Conservation (phyloP, 2,329 filamentous ascomycete species). For the Fusarium ramigenum region DNA sequence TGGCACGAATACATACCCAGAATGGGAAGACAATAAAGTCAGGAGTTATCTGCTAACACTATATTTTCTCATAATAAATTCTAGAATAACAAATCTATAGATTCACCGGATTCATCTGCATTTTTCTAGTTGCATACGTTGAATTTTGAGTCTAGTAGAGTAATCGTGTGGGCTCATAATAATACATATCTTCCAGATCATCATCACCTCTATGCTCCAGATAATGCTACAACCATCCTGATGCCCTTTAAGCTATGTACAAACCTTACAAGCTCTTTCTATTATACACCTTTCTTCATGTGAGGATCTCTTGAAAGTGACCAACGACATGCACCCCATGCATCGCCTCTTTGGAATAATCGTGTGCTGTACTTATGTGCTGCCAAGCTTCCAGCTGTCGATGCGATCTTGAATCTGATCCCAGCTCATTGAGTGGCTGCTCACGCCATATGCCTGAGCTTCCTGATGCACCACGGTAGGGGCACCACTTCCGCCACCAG, state of each 20-base stretch:
- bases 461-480: slow-evolving; percentile 97
- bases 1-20: slow-evolving; percentile 17
- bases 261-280: slow-evolving; percentile 26
- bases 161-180: slow-evolving; percentile 27
- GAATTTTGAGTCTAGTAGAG: slow-evolving; percentile 35
- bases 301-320: not conserved
- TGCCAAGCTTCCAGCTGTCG: slow-evolving; percentile 82
- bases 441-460: slow-evolving; percentile 77
- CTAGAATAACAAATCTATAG: not conserved
- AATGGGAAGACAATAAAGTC: slow-evolving; percentile 5
- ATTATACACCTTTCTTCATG: slow-evolving; percentile 38
- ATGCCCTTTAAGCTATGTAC: slow-evolving; percentile 25
- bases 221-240: slow-evolving; percentile 25
- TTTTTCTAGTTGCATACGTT: slow-evolving; percentile 5
- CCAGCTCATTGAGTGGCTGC: slow-evolving; percentile 78
- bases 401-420: slow-evolving; percentile 90
- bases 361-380: slow-evolving; percentile 44
- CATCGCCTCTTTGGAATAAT: not conserved
- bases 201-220: slow-evolving; percentile 16
- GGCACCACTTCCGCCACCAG: slow-evolving; percentile 81
- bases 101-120: not conserved
- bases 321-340: not conserved
- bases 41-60: slow-evolving; percentile 23
- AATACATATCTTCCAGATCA: slow-evolving; percentile 28
- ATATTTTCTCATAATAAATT: slow-evolving; percentile 5